Base-by-base conservation (phyloP, 768 basidiomycete species). In the Mycena filopes region DNA sequence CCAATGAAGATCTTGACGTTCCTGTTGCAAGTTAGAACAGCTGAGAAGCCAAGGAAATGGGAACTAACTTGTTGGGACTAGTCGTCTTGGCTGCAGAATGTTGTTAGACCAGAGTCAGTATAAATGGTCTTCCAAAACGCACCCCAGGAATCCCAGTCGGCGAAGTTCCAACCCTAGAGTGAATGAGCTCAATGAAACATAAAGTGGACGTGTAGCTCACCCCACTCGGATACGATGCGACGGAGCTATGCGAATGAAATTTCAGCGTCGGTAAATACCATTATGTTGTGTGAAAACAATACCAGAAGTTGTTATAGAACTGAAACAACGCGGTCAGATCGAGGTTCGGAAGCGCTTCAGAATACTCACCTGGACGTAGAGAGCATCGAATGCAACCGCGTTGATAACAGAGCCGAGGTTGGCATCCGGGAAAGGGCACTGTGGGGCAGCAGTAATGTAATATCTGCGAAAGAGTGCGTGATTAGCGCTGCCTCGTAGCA, bases 331-430 rank as follows among this genome's bases (percentile, higher is more conserved):
- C 45, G 29, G 56, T 56, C 26, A 53, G 46, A 25, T 62, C n/a
- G 18, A 4, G 21, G 31, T 51, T 4, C 12, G 28, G 38, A 31
- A 41, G 63, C 60, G 36, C 65, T 50, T 46, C 12, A 28, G 38
- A n/a, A 71, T 70, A 84, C 85, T 87, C 73, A 92, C 89, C 73
- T 91, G 91, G 38, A 92, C 89, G 71, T 88, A 91, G 61, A 92
- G 77, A 2, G 88, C 88, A 74, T 92, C 91, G 67, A 92, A 92
- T 4, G 77, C 81, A 9, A 86, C 89, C 13, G 79, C 79, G 71
- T 89, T 84, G 63, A 92, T 76, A 33, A 87, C 85, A 29, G 79
- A 77, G n/a, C 88, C 86, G 3, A 92, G 75, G 67, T 83, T 81
- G 4, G 83, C 84, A 71, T 92, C 91, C 2, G 91, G 90, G 81